Conservation (phyloP, 495 filamentous ascomycete species). For the Clavariopsis aquatica region DNA sequence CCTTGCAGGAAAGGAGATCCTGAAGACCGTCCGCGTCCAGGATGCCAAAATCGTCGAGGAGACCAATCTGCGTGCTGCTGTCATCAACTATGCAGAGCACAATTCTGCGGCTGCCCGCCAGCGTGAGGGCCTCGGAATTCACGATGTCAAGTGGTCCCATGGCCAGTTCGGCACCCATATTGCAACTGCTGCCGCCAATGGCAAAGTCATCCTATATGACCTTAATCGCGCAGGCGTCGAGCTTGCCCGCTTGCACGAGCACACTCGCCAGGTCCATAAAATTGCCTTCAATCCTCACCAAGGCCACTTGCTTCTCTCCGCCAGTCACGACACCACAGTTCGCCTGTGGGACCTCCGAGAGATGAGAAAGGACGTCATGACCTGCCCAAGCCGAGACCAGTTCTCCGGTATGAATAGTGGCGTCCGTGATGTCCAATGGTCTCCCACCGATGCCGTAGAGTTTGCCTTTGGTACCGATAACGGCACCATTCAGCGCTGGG, state of each 20-base stretch:
- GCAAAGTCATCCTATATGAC: constrained; percentile 86
- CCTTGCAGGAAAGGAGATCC: constrained; percentile 77
- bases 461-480: constrained; percentile 92
- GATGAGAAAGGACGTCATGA: constrained; percentile 54
- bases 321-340: constrained; percentile 88
- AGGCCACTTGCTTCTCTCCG: constrained; percentile 76
- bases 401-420: constrained; percentile 72
- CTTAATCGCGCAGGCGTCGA: constrained; percentile 72
- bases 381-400: constrained; percentile 53
- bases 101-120: constrained; percentile 56
- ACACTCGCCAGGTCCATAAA: constrained; percentile 87
- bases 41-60: constrained; percentile 71
- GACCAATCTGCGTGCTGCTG: constrained; percentile 75
- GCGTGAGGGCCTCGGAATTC: constrained; percentile 75
- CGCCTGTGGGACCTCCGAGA: constrained; percentile 75
- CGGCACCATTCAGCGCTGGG: constrained; percentile 73
- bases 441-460: constrained; percentile 75
- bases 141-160: constrained; percentile 84
- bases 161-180: constrained; percentile 64
- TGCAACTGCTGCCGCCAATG: constrained; percentile 81
- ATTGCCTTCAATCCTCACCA: constrained; percentile 86
- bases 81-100: constrained; percentile 68
- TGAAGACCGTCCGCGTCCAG: constrained; percentile 77
- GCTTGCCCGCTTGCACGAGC: constrained; percentile 76
- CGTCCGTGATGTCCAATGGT: constrained; percentile 87